Percentiles rank a stretch among this genome's conserved stretches.
Conservation (phyloP, 306 rosid genomes). For the Cajanus cajan region DNA sequence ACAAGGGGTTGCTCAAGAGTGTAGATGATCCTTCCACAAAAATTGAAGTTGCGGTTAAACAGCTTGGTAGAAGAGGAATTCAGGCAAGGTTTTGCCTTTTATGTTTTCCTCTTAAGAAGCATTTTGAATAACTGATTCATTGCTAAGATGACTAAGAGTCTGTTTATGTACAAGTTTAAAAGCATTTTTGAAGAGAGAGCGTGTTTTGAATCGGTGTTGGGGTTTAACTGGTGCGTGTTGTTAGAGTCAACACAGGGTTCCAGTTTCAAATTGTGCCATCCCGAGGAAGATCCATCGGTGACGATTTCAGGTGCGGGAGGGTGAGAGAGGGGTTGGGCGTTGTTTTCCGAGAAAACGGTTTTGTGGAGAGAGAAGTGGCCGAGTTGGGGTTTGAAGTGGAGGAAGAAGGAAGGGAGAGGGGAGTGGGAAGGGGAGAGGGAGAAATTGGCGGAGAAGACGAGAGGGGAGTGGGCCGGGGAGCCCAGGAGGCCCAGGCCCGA, state of each 20-base stretch:
- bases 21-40: slow-evolving; percentile 60
- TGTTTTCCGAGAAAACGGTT: slow-evolving; percentile 50
- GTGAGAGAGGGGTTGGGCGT: slow-evolving; percentile 27
- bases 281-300: slow-evolving; percentile 37
- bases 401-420: slow-evolving; percentile 59
- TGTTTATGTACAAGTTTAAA: too few species aligned
- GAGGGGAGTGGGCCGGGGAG: slow-evolving; percentile 72
- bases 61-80: slow-evolving; percentile 90
- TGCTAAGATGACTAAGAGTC: neutral
- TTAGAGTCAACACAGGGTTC: slow-evolving; percentile 48
- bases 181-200: too few species aligned
- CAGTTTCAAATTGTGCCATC: slow-evolving; percentile 75
- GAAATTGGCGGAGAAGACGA: slow-evolving; percentile 65
- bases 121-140: neutral
- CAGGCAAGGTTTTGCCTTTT: slow-evolving; percentile 62
- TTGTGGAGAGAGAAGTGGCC: slow-evolving; percentile 66
- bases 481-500: slow-evolving; percentile 85
- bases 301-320: slow-evolving; percentile 31
- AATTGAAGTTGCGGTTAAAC: slow-evolving; percentile 85
- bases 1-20: slow-evolving; percentile 66
- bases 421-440: slow-evolving; percentile 48
- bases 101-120: neutral
- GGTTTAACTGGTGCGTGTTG: too few species aligned
- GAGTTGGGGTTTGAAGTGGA: slow-evolving; percentile 74
- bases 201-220: slow-evolving; percentile 25